phyloP scores from a whole-genome alignment of 805 yeast genomes.

The Hanseniaspora meyeri region DNA sequence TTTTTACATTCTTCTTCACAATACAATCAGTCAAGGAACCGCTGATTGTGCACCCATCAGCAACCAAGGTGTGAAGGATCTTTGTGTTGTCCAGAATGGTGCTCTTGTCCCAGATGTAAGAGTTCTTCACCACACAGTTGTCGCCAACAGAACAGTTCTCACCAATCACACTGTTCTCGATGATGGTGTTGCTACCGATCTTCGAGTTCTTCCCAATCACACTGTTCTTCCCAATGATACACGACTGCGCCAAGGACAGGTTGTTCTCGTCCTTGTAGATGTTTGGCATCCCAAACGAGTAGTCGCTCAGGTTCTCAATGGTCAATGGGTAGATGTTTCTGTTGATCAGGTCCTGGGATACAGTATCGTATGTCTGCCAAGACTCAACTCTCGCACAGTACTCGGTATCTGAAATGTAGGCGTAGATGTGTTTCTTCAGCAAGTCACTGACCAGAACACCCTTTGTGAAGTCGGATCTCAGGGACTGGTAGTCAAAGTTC shows the following conservation, averaged over 20 bases:
- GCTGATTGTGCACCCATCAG: slow-evolving; percentile 48
- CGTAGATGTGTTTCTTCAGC: slow-evolving; percentile 79
- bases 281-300: slow-evolving; percentile 70
- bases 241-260: slow-evolving; percentile 87
- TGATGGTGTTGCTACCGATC: slow-evolving; percentile 61
- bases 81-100: slow-evolving; percentile 51
- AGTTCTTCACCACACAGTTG: slow-evolving; percentile 54
- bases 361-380: slow-evolving; percentile 84
- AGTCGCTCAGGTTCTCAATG: slow-evolving; percentile 70
- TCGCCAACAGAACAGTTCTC: slow-evolving; percentile 74
- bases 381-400: slow-evolving; percentile 94
- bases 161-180: slow-evolving; percentile 70
- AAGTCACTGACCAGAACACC: slow-evolving; percentile 87
- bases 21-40: slow-evolving; percentile 50
- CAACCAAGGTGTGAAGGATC: slow-evolving; percentile 57
- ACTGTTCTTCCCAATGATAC: slow-evolving; percentile 67
- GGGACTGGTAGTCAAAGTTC: slow-evolving; percentile 82
- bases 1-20: slow-evolving; percentile 59
- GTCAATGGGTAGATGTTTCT: slow-evolving; percentile 89
- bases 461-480: slow-evolving; percentile 76
- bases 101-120: slow-evolving; percentile 82
- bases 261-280: slow-evolving; percentile 70
- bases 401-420: slow-evolving; percentile 64
- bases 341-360: slow-evolving; percentile 77
- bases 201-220: slow-evolving; percentile 67